phyloP scores from a whole-genome alignment of 2,329 filamentous ascomycete species.

The Xylariaceae sp. region DNA sequence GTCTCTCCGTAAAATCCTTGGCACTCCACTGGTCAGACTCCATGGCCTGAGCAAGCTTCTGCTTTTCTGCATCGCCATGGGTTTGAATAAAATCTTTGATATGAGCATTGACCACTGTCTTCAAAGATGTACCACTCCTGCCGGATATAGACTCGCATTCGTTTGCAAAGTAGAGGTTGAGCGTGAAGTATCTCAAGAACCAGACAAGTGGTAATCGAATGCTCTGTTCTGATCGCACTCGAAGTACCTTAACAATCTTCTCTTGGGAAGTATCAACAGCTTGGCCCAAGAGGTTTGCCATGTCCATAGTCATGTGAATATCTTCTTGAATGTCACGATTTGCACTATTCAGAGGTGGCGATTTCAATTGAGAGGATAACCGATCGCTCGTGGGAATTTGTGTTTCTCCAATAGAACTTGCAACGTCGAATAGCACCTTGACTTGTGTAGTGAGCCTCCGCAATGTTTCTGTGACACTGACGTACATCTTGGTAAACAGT shows the following conservation, averaged over 20 bases:
- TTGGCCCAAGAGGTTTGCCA: constrained; percentile 79
- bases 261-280: constrained; percentile 83
- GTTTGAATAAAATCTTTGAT: constrained; percentile 80
- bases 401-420: constrained; percentile 70
- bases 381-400: constrained; percentile 46
- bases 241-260: constrained; percentile 75
- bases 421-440: constrained; percentile 93
- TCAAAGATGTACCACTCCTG: constrained; percentile 75
- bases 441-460: constrained; percentile 87
- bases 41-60: constrained; percentile 77
- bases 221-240: constrained; percentile 78
- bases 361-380: constrained; percentile 55
- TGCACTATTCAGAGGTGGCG: constrained; percentile 60
- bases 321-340: constrained; percentile 68
- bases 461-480: constrained; percentile 84
- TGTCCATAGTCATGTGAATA: constrained; percentile 76
- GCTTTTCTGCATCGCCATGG: constrained; percentile 74
- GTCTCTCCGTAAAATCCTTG: constrained; percentile 73
- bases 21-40: constrained; percentile 82
- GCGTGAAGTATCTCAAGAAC: constrained; percentile 82
- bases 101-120: constrained; percentile 80
- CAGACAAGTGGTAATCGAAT: constrained; percentile 69
- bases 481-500: constrained; percentile 82
- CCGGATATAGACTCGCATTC: constrained; percentile 88
- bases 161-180: constrained; percentile 83